Conservation (phyloP, 768 basidiomycete species). For the Crassisporium funariophilum region DNA sequence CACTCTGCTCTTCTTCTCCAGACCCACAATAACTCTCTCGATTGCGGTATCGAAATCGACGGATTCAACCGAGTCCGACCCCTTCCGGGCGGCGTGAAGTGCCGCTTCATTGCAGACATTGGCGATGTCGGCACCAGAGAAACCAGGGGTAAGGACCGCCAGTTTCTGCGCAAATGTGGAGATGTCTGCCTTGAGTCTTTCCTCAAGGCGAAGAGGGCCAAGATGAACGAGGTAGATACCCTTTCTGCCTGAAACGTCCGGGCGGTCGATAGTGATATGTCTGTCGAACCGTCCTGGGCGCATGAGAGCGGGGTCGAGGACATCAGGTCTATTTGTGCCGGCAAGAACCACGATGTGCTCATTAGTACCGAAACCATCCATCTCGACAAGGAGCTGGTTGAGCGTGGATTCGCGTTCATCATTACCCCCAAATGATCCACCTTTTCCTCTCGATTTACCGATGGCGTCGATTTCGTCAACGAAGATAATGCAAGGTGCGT, state of each 20-base stretch:
- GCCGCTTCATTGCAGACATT: constrained; percentile 99
- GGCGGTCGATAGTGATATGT: constrained; percentile 93
- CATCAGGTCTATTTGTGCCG: constrained; percentile 96
- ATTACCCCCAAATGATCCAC: constrained; percentile 81
- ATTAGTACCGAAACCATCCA: constrained; percentile 98
- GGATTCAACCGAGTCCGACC: constrained; percentile 76
- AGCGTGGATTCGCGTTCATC: constrained; percentile 98
- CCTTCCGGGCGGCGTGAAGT: constrained; percentile 87
- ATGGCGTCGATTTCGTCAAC: constrained; percentile 99
- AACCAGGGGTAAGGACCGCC: constrained; percentile 94
- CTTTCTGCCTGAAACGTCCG: constrained; percentile 90
- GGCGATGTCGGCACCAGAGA: constrained; percentile 98
- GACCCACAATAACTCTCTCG: constrained; percentile 95
- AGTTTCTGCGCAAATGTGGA: constrained; percentile 84
- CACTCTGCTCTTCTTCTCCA: constrained; percentile 94
- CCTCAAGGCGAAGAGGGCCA: constrained; percentile 72
- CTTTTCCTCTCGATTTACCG: constrained; percentile 86
- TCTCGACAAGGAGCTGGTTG: constrained; percentile 97
- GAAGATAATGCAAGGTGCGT: constrained; percentile 98
- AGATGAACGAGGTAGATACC: constrained; percentile 96
- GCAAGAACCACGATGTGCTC: constrained; percentile 97
- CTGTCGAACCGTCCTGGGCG: constrained; percentile 98
- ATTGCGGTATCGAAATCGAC: constrained; percentile 96
- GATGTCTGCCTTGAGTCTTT: constrained; percentile 49
- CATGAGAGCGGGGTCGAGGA: constrained; percentile 93